Base-by-base conservation (phyloP, 164 flowering plant species). In the Taxillus chinensis region DNA sequence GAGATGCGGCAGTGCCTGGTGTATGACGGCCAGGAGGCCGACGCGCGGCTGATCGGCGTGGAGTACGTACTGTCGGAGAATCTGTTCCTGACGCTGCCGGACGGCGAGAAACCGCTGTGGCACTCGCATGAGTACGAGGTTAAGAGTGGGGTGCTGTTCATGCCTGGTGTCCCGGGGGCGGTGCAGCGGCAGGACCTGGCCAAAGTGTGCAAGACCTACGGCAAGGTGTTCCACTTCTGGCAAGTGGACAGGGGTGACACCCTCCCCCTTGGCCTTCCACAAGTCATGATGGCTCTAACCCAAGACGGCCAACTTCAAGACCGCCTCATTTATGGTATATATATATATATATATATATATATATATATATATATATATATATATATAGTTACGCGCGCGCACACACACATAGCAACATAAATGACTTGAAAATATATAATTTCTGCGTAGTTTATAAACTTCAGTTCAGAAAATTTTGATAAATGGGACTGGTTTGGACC, bases 61-160 rank as follows among this genome's bases (percentile, higher is more conserved):
- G 98, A 87, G 73, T 92, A 89, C 79, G 68, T 89, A 0, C 55
- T 92, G 0, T 71, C 92, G 0, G 98, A 87, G 72, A 67, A 62
- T 12, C 79, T 89, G 11, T 89, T 87, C 74, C 14, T 79, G 72
- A 77, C 84, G 0, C 68, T 92, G 54, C 95, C 98, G 0, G 91
- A 87, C 61, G 60, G 49, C 17, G 98, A 92, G 84, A 92, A 89
- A 78, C 80, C 50, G 55, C 68, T 92, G 40, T 92, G 98, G 98
- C 98, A 92, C 73, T 76, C 85, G 0, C 98, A 92, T 64, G 91
- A 82, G 85, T 89, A 69, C 71, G 96, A 92, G 66, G 98, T 92
- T 60, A 89, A 87, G 81, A 78, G 96, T 49, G 98, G 96, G 14
- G 57, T 74, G 14, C 73, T 87, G 11, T 89, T 86, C 87, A 73